These are phyloP conservation scores for Gossypium arboreum DNA, from an alignment of 345 rosid species.

Conservation along the genomic window DNA sequence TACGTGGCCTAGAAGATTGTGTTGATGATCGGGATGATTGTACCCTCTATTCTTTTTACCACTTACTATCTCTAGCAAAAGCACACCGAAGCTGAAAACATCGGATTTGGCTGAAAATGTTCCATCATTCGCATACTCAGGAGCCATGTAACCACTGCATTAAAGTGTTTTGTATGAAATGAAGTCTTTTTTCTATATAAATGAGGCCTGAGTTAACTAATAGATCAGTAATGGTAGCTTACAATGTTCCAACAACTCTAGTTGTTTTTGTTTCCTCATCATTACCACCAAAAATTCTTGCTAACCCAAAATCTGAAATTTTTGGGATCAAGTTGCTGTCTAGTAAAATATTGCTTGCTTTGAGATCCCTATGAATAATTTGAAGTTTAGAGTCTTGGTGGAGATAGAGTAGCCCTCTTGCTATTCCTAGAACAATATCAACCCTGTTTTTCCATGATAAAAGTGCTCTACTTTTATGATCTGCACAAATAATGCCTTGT, in stretches of 20 bases:
- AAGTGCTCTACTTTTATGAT: neutral
- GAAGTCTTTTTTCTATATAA: neutral
- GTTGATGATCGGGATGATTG: neutral
- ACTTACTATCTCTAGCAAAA: slow-evolving; percentile 2
- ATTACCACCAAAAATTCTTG: neutral
- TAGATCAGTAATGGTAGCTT: neutral
- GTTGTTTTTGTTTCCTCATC: slow-evolving; percentile 6
- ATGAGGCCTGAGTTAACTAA: neutral
- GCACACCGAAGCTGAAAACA: slow-evolving; percentile 8
- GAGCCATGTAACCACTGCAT: slow-evolving; percentile 14
- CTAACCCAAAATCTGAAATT: slow-evolving; percentile 41
- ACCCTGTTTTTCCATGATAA: slow-evolving; percentile 24
- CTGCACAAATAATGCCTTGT: slow-evolving; percentile 4
- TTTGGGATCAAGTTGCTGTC: slow-evolving; percentile 35
- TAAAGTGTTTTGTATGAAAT: neutral
- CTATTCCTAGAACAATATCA: slow-evolving; percentile 29
- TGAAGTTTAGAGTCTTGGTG: slow-evolving; percentile 38
- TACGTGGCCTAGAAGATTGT: slow-evolving; percentile 9
- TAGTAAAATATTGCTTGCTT: slow-evolving; percentile 28
- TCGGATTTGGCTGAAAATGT: slow-evolving; percentile 7
- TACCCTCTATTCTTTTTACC: slow-evolving; percentile 8
- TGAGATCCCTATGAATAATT: slow-evolving; percentile 37
- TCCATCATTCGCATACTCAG: neutral
- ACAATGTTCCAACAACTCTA: slow-evolving; percentile 7
- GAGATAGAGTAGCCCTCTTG: slow-evolving; percentile 36